Conservation (phyloP, 768 basidiomycete species). For the Lactifluus volemus region DNA sequence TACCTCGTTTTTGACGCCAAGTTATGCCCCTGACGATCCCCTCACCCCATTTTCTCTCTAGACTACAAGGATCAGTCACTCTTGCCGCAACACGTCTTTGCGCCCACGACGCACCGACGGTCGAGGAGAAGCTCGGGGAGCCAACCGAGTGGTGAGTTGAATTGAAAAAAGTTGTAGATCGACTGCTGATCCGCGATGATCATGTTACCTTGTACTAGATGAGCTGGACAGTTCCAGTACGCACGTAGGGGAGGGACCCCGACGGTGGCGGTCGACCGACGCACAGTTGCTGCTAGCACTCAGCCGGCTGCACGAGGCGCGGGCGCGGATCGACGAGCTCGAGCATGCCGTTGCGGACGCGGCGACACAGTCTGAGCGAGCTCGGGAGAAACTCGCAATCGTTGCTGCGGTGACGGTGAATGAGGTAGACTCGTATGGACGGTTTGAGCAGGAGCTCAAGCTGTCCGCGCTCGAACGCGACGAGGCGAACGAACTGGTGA, state of each 20-base stretch:
- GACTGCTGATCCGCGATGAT: not conserved
- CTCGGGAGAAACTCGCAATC: conserved; percentile 11
- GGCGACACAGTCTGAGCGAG: conserved; percentile 6
- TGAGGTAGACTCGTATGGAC: not conserved
- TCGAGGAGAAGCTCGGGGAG: not conserved
- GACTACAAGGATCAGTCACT: not conserved
- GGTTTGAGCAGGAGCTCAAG: conserved; percentile 5
- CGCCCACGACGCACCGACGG: not conserved
- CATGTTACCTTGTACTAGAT: not conserved
- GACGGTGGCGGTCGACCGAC: not conserved
- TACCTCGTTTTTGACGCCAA: not conserved
- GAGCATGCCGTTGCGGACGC: conserved; percentile 5
- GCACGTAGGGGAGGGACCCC: not conserved
- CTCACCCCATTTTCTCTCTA: not conserved
- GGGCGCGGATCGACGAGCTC: conserved; percentile 9
- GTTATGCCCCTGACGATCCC: not conserved
- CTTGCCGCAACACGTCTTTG: not conserved
- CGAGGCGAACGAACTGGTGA: conserved; percentile 10
- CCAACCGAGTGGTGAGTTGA: not conserved
- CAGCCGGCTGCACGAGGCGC: conserved; percentile 2
- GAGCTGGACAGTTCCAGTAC: not conserved
- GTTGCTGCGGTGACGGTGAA: not conserved
- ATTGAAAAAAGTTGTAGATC: no score
- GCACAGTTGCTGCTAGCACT: conserved; percentile 5
- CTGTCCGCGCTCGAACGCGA: not conserved